Evolutionary conservation across 345 rosid species (phyloP), one percentile per base, ranked within the genome.

Genomic region (Rhodamnia argentea): DNA sequence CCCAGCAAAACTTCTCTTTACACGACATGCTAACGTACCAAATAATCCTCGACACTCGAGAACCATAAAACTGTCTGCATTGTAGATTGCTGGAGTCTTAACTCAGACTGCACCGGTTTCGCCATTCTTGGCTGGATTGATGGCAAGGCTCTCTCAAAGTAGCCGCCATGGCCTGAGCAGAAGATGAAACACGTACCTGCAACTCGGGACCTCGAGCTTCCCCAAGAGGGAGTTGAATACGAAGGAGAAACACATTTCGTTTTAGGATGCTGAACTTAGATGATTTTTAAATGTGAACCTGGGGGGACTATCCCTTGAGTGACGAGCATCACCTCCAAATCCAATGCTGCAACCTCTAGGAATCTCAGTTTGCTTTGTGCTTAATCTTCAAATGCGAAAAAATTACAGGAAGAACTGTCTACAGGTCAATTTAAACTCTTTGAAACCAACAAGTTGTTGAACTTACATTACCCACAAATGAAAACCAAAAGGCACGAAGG

Each of bases 361-460:
- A 32, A 70, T 70, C 32, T 70, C 78, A 70, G 78, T 32, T 70
- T 47, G 20, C 20, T 16, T 20, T 32, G 59, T 8, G 24, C 78
- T 70, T 32, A 22, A 18, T 18, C 78, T 32, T 16, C 4, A 0
- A 70, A 37, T 5, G 0, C 4, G 6, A 70, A 32, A 70, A 70
- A 32, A 4, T 9, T 70, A 32, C 78, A 70, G 24, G 42, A 70
- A 37, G 47, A 70, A 70, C 78, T 32, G 78, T 70, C 32, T 32
- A 70, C 78, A 70, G 78, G 78, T 32, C 44, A 70, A 62, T 15
- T 37, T 55, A 55, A n/a, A 83, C 20, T 40, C 59, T 52, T 23
- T 10, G 5, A 29, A 88, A 91, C 47, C 98, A 95, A 93, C 93
- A 91, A 94, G 94, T 83, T 86, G 95, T 92, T 94, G 94, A 89